These are phyloP conservation scores for Cryptosporidium tyzzeri DNA, from an alignment of 169 alveolate species.

Conservation along the genomic window DNA sequence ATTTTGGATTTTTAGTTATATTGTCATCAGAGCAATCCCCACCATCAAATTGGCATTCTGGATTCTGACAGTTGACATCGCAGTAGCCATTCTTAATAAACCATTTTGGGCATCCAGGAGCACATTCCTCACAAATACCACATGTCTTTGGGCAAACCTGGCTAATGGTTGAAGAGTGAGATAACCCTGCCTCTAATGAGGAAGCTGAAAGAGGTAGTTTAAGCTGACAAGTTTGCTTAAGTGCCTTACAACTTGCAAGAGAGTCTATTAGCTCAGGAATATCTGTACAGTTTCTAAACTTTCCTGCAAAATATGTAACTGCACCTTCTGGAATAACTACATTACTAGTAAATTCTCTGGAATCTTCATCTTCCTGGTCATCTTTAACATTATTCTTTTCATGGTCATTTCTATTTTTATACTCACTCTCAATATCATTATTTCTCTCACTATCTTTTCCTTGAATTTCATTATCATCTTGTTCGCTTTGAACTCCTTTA, in stretches of 20 bases:
- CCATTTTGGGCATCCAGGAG: constrained; percentile 82
- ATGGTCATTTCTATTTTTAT: background rate
- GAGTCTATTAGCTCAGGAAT: constrained; percentile 64
- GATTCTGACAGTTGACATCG: constrained; percentile 79
- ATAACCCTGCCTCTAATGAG: constrained; percentile 61
- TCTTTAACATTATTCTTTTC: background rate
- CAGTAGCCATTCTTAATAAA: constrained; percentile 78
- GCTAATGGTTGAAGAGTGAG: constrained; percentile 79
- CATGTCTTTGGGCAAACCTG: constrained; percentile 82
- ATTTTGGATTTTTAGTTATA: background rate
- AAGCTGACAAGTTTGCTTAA: constrained; percentile 42
- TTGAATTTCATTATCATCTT: background rate
- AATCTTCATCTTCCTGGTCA: background rate
- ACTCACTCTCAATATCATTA: background rate
- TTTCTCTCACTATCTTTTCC: background rate
- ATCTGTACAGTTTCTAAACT: constrained; percentile 57
- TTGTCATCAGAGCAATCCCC: constrained; percentile 77
- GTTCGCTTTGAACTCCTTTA: background rate
- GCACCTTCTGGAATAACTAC: constrained; percentile 35
- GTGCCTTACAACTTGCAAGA: constrained; percentile 47
- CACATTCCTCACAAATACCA: constrained; percentile 80
- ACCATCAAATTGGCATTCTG: constrained; percentile 80
- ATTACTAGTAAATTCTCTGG: background rate
- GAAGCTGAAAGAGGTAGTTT: constrained; percentile 55
- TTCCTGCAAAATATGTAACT: constrained; percentile 59